Evolutionary conservation across 2,329 filamentous ascomycete genomes (phyloP), one percentile per base, ranked within the genome.

Genomic region (Talaromyces piceae): DNA sequence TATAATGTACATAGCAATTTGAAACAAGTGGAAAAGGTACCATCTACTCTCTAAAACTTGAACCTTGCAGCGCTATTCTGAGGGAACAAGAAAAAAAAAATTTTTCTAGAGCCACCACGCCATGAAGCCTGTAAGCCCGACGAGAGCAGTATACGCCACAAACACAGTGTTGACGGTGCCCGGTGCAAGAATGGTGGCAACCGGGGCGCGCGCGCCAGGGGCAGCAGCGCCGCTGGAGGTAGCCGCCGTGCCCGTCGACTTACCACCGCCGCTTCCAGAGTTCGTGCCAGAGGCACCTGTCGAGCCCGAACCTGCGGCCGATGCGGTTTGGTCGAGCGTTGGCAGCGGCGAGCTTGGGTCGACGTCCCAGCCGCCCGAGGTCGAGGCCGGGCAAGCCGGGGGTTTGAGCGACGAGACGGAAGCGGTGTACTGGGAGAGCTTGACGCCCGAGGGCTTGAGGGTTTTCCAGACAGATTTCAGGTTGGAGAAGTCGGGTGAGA

Each of bases 401-500:
- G 85, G 79, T 1, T 80, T 81, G 12, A 83, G 73, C 8, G 75
- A 72, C 2, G 72, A 76, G 1, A 83, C 74, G n/a, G 78, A 77
- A 5, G 83, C 75, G 20, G 78, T 77, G 70, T 94, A 94, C 25
- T 79, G 78, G 2, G 80, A 77, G 47, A 77, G 78, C 39, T 77
- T 76, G 39, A 91, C 78, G 28, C 88, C 86, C 0, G 81, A 81
- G 0, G 89, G 88, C 6, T 73, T 79, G 49, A 88, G 71, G 3
- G 80, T 85, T 5, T 82, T 82, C 89, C 89, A 95, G 58, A 88
- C 83, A 25, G 73, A 76, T 71, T 84, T 82, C 53, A 95, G 77
- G 65, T 93, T 93, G 59, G 74, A 65, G 65, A 91, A 95, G 64
- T 95, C 89, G 0, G 89, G 88, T 5, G 72, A 72, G 25, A 89